Base-by-base conservation (phyloP, 768 basidiomycete genomes). In the Austroboletus eburneus region DNA sequence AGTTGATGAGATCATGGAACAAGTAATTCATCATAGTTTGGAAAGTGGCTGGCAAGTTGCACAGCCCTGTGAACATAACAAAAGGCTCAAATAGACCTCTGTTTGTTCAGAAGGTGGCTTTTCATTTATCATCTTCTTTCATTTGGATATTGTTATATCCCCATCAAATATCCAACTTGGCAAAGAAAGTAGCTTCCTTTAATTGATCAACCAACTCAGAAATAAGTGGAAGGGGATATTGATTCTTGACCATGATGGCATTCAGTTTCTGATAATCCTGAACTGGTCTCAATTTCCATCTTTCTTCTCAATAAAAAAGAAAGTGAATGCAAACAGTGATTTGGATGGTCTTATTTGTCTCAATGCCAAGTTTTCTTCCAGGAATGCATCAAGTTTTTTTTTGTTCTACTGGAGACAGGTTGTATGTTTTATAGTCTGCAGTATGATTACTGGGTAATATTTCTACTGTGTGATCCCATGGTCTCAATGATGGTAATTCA, bases 281-380 rank as follows among this genome's bases (percentile, higher is more conserved):
- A 4, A 68, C 57, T 0, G 57, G 58, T 1, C 58, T 44, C 2
- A 71, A 48, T 1, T 39, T 2, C 68, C 64, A 46, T 69, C 70
- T 49, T 71, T 67, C 55, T 71, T 71, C 18, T 61, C 59, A 7
- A 69, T 48, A 25, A 72, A 69, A 37, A 59, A 58, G 38, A 57
- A 52, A 0, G 64, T 54, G 0, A 54, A 52, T 6, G 64, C 50
- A 3, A 57, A 48, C 0, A 47, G 55, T 3, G 62, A 61, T 6
- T 58, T 54, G 0, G 53, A 62, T 0, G 56, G 56, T 1, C 42
- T 14, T 5, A 66, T 64, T 2, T 30, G 9, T 0, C 56, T 48
- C 1, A 43, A n/a, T 2, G n/a, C 20, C 0, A 45, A 27, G 3
- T 45, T 29, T 12, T 45, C 43, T 13, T 38, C 5, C 0, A 45